Conservation (phyloP, 1,284 basidiomycete genomes). For the Fomitopsis pinicola region DNA sequence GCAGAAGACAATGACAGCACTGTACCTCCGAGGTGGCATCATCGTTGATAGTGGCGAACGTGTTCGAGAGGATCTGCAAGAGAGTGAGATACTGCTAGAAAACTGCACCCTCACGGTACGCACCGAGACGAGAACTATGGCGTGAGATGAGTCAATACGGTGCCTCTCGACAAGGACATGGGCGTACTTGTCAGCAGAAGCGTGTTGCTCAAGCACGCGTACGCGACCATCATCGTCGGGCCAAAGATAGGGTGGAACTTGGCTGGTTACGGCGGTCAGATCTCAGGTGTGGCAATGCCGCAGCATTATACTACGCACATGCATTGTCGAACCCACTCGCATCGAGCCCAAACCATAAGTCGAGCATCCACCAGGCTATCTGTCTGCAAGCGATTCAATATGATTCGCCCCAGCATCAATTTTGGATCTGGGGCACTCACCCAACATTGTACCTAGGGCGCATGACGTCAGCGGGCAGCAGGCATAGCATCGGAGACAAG, state of each 20-base stretch:
- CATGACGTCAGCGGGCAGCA: background rate
- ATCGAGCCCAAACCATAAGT: conserved; percentile 87
- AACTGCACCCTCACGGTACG: conserved; percentile 20
- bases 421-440: background rate
- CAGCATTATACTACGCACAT: conserved; percentile 30
- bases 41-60: conserved; percentile 87
- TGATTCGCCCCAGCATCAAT: background rate
- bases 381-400: conserved; percentile 34
- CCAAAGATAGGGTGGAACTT: conserved; percentile 83
- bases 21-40: conserved; percentile 86
- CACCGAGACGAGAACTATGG: conserved; percentile 72
- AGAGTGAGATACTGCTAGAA: background rate
- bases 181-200: conserved; percentile 59
- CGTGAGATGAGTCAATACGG: conserved; percentile 4
- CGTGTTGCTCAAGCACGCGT: conserved; percentile 87
- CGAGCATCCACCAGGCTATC: conserved; percentile 90
- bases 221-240: conserved; percentile 82
- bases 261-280: conserved; percentile 32
- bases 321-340: conserved; percentile 79
- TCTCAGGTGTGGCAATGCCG: background rate
- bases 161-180: background rate
- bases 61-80: conserved; percentile 85
- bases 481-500: background rate
- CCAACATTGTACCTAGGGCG: conserved; percentile 7
- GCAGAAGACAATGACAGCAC: background rate